These are phyloP conservation scores for Tylopilus balloui DNA, from an alignment of 768 basidiomycete species.

Conservation along the genomic window DNA sequence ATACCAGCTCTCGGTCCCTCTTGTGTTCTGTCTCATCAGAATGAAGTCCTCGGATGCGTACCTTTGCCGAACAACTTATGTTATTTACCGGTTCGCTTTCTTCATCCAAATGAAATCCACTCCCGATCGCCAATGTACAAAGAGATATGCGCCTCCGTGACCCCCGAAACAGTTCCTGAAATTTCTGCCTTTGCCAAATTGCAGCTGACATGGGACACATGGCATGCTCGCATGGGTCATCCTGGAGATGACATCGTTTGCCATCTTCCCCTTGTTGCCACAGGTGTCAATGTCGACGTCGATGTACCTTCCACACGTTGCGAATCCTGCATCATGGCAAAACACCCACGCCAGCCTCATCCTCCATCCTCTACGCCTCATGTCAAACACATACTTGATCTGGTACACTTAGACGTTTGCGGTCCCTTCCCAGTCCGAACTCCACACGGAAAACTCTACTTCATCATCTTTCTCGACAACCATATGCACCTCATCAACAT, in stretches of 20 bases:
- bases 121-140: too few species aligned
- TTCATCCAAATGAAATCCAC: neutral
- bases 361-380: neutral
- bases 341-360: neutral
- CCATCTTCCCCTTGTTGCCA: accelerated
- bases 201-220: neutral
- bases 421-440: constrained; percentile 22
- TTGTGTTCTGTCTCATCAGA: neutral
- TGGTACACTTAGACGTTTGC: constrained; percentile 28
- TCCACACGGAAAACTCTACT: constrained; percentile 12
- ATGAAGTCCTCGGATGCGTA: neutral
- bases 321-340: neutral
- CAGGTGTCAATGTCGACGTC: neutral
- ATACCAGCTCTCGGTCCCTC: accelerated
- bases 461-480: constrained; percentile 16
- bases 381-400: constrained; percentile 9
- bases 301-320: accelerated
- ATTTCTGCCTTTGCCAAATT: neutral
- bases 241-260: neutral
- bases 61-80: neutral
- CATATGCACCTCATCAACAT: neutral
- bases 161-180: neutral
- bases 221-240: neutral
- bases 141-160: too few species aligned
- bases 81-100: neutral